phyloP scores from a whole-genome alignment of 139 green algal genomes.

The Deuterostichococcus epilithicus region DNA sequence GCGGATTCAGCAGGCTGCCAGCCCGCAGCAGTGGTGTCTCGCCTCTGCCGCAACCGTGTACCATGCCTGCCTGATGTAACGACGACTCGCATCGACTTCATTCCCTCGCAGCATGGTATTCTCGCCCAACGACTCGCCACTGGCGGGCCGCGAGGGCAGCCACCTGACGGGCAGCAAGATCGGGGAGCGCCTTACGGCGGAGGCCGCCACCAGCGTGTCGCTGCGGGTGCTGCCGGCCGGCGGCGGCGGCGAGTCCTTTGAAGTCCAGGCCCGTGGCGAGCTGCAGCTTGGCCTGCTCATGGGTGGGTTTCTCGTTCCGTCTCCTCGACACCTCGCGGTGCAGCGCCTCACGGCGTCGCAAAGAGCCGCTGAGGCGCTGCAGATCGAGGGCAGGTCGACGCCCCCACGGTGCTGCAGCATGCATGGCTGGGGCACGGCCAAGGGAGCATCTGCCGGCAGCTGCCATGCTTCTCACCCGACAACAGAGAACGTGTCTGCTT shows the following conservation, averaged over 20 bases:
- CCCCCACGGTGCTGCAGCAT: too few relatives aligned
- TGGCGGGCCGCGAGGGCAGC: constrained; percentile 63
- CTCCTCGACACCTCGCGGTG: too few relatives aligned
- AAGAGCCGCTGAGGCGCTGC: too few relatives aligned
- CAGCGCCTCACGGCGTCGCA: too few relatives aligned
- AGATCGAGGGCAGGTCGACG: too few relatives aligned
- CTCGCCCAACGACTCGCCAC: constrained; percentile 76
- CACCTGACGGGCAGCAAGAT: constrained; percentile 80
- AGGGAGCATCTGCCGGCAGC: too few relatives aligned
- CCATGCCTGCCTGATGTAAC: not conserved
- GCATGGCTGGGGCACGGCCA: too few relatives aligned
- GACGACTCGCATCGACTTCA: not conserved
- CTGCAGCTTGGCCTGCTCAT: constrained; percentile 90
- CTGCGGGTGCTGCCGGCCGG: constrained; percentile 41
- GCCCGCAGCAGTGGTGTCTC: too few relatives aligned
- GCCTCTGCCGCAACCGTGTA: not conserved
- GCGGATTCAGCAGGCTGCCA: too few relatives aligned
- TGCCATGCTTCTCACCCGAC: too few relatives aligned
- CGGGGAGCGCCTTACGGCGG: constrained; percentile 66
- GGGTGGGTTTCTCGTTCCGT: constrained; percentile 14
- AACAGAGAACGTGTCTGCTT: not conserved
- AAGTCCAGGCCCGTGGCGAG: constrained; percentile 84
- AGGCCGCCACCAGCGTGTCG: constrained; percentile 82
- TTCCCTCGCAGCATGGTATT: constrained; percentile 72
- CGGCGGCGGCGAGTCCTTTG: constrained; percentile 49